Conservation (phyloP, 139 green algal species). For the Bryopsis sp. region DNA sequence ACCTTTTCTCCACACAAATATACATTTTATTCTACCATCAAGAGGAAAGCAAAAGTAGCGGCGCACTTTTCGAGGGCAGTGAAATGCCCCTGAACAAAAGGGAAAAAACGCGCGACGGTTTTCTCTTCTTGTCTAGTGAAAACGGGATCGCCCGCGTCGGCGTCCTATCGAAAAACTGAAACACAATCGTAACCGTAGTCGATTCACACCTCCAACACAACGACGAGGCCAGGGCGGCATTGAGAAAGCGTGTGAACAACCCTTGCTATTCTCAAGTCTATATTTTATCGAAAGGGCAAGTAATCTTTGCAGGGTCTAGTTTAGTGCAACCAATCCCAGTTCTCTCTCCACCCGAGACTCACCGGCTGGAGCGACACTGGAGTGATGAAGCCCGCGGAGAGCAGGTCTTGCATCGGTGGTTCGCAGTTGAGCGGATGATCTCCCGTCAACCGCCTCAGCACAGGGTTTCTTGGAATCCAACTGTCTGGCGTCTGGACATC, state of each 20-base stretch:
- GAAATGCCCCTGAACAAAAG: neutral
- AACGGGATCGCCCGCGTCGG: neutral
- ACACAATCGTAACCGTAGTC: neutral
- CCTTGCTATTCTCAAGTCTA: neutral
- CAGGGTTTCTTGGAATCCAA: constrained; percentile 75
- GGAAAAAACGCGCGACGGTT: neutral
- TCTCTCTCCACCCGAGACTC: neutral
- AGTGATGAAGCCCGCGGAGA: constrained; percentile 72
- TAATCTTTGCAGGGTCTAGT: neutral
- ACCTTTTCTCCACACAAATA: too few relatives aligned
- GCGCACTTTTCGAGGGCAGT: neutral
- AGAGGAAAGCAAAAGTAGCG: neutral
- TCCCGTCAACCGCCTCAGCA: constrained; percentile 84
- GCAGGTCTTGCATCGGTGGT: constrained; percentile 62
- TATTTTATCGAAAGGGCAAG: neutral
- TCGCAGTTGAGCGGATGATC: constrained; percentile 96
- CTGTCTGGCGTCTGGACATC: constrained; percentile 61
- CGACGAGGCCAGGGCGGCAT: neutral
- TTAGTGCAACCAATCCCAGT: neutral
- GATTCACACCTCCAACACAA: neutral
- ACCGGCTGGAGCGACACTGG: constrained; percentile 65
- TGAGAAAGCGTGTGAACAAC: too few relatives aligned
- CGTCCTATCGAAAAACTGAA: neutral
- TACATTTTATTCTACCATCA: too few relatives aligned
- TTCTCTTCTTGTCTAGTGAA: neutral